Conservation (phyloP, 495 filamentous ascomycete species). For the Viridothelium virens region DNA sequence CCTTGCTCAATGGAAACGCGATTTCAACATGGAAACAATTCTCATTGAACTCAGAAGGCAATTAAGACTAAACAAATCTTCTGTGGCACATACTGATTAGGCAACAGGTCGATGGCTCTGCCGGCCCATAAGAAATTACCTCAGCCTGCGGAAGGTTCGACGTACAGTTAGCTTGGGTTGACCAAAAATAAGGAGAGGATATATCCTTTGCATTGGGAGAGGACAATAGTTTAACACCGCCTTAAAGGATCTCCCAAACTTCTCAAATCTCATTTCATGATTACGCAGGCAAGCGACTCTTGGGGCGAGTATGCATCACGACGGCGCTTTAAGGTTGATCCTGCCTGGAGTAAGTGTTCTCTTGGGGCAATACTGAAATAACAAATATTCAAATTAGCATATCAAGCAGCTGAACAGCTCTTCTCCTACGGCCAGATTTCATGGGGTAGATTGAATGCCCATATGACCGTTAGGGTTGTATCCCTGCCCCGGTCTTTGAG, state of each 20-base stretch:
- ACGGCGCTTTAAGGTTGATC: not conserved
- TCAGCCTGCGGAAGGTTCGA: slow-evolving; percentile 84
- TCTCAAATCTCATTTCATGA: not conserved
- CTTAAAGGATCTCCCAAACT: not conserved
- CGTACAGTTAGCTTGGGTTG: slow-evolving; percentile 35
- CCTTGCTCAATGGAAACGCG: slow-evolving; percentile 78
- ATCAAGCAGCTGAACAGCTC: no score
- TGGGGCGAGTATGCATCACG: not conserved
- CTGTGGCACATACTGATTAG: not conserved
- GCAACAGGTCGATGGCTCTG: slow-evolving; percentile 80
- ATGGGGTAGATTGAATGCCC: no score
- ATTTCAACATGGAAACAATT: slow-evolving; percentile 89
- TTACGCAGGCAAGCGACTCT: not conserved
- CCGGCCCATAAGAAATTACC: slow-evolving; percentile 89
- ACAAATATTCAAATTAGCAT: not conserved
- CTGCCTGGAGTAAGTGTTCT: not conserved
- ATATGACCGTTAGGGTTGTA: no score
- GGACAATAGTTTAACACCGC: no score
- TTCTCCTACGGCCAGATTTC: no score
- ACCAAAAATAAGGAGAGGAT: not conserved
- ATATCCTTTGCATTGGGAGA: not conserved
- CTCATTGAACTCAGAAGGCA: slow-evolving; percentile 80
- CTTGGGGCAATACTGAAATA: not conserved
- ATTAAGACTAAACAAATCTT: slow-evolving; percentile 23
- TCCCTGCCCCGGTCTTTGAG: no score